Evolutionary conservation across 2,329 filamentous ascomycete species (phyloP).

Genomic region (Colletotrichum eleusines): DNA sequence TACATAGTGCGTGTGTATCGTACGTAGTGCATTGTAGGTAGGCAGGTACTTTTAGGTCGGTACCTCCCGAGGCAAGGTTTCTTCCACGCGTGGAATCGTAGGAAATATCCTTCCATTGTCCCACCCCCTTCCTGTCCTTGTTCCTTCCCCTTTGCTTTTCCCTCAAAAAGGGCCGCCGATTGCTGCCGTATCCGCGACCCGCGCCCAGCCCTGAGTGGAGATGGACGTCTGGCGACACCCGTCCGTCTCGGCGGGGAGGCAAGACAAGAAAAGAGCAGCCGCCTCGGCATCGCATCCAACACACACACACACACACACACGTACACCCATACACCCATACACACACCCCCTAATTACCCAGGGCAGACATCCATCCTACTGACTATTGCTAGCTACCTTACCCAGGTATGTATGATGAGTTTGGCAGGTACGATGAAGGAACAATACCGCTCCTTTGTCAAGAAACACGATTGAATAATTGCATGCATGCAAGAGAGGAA

Average conservation of each 20-base stretch:
- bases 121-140: neutral
- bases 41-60: neutral
- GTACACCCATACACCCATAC: no score
- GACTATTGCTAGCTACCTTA: no score
- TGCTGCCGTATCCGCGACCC: conserved; percentile 15
- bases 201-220: conserved; percentile 17
- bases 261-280: conserved; percentile 1
- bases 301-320: neutral
- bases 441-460: neutral
- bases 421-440: neutral
- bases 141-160: no score
- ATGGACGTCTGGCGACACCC: conserved; percentile 22
- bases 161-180: conserved; percentile 25
- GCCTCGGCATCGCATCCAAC: neutral
- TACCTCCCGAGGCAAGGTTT: neutral
- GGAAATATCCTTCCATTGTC: neutral
- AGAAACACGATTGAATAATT: neutral
- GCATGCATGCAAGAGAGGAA: neutral
- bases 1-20: no score
- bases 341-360: neutral
- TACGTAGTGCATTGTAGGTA: no score
- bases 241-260: conserved; percentile 7
- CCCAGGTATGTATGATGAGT: no score
- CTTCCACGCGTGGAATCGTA: conserved; percentile 1
- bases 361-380: neutral